phyloP scores from a whole-genome alignment of 2,329 filamentous ascomycete genomes.

The Coccinonectria pachysandricola region DNA sequence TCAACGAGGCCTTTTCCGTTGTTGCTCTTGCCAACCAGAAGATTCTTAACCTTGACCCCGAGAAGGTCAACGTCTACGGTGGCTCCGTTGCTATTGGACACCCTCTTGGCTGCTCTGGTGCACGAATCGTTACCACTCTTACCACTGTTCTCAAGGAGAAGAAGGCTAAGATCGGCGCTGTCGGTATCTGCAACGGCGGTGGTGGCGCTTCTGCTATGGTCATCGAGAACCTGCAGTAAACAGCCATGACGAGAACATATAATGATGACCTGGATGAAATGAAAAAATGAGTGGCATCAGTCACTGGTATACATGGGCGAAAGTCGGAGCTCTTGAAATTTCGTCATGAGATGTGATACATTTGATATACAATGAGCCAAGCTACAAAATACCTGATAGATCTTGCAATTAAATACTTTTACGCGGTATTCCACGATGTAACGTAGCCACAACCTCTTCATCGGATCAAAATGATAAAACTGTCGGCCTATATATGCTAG shows the following conservation, averaged over 20 bases:
- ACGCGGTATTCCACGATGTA: too few species aligned
- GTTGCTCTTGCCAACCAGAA: constrained; percentile 96
- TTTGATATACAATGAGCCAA: too few species aligned
- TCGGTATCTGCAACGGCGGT: constrained; percentile 95
- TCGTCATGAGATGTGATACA: too few species aligned
- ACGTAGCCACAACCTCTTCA: too few species aligned
- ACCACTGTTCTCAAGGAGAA: constrained; percentile 82
- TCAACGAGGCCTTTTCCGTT: constrained; percentile 98
- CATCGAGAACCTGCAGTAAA: constrained; percentile 61
- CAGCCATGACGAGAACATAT: too few species aligned
- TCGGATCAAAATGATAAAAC: neutral
- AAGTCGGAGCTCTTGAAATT: too few species aligned
- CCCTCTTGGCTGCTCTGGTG: constrained; percentile 86
- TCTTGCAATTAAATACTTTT: too few species aligned
- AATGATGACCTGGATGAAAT: constrained; percentile 17
- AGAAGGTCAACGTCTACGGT: constrained; percentile 91
- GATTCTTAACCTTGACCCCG: constrained; percentile 65
- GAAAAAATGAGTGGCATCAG: too few species aligned
- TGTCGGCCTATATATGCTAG: constrained; percentile 17
- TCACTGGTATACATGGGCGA: too few species aligned
- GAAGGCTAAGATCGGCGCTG: constrained; percentile 86
- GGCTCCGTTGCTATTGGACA: constrained; percentile 94
- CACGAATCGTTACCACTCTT: constrained; percentile 84
- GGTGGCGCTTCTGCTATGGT: constrained; percentile 91
- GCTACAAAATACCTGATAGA: constrained; percentile 8